Base-by-base conservation (phyloP, 2,329 filamentous ascomycete genomes). In the Aquanectria penicillioides region DNA sequence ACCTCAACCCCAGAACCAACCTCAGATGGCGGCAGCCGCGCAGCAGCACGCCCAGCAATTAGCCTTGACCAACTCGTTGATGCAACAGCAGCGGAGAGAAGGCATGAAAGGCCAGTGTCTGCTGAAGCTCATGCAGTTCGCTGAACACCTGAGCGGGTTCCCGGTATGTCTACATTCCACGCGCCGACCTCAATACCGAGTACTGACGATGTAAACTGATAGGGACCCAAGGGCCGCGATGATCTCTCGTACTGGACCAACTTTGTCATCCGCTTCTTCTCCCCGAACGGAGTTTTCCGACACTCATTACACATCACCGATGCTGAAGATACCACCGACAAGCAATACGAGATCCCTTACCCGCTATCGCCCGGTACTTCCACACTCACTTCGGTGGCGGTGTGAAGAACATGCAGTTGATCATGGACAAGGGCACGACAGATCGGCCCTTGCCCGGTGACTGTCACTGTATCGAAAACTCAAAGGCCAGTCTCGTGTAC, bases 301-400 rank as follows among this genome's bases (percentile, higher is more conserved):
- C 87, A 94, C 68, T 85, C 88, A 4, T 80, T 96, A 13, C 84
- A 83, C 63, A 78, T 84, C 38, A 79, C 75, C 36, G 81, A 85
- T 17, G 81, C 84, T 56, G 86, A 88, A 38, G 83, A 87, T 40
- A 78, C 78, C 29, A 81, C 80, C 15, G 85, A 89, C 53, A 97
- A 96, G 78, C 87, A 90, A 69, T 97, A 94, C 69, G 94, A 97
- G 73, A 93, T 98, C 44, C 86, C 89, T 3, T 92, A 87, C 57
- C 86, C 4, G 91, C 91, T 1, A 82, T 99, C 40, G 87, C 94
- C 28, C 88, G 94, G 69, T 98, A 95, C 75, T 97, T 97, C 73
- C 88, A 91, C 69, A 94, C 92, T 0, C 90, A 97, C 69, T 97
- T 95, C 73, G 89, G 90, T 56, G 94, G 92, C 60, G 94, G 93